Conservation (phyloP, 1,284 basidiomycete species). For the Porogramme epimiltina region DNA sequence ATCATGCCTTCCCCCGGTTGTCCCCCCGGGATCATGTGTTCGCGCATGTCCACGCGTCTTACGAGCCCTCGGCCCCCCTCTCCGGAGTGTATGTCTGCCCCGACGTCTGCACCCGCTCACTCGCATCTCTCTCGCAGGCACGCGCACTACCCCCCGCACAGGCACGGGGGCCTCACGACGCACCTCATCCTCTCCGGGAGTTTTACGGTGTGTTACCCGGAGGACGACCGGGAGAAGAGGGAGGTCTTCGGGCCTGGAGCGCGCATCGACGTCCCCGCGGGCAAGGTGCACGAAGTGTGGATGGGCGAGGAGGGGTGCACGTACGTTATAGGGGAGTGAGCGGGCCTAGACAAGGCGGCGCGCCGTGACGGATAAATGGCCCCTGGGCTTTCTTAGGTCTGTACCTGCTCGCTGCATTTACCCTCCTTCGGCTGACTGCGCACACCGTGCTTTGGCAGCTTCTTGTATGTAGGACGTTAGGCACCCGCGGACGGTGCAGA, state of each 20-base stretch:
- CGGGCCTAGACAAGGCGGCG: background rate
- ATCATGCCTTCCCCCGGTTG: no score
- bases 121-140: slow-evolving; percentile 19
- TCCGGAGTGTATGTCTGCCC: background rate
- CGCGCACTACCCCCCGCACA: slow-evolving; percentile 33
- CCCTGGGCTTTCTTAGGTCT: no score
- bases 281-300: slow-evolving; percentile 36
- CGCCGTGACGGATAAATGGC: no score
- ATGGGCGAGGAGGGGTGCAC: slow-evolving; percentile 35
- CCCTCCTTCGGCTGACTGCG: no score
- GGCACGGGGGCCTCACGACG: slow-evolving; percentile 32
- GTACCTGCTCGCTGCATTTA: no score
- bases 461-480: no score
- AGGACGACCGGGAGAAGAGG: slow-evolving; percentile 27
- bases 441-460: no score
- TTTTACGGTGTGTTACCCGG: slow-evolving; percentile 32
- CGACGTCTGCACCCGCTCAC: background rate
- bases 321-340: slow-evolving; percentile 35
- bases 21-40: no score
- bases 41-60: no score
- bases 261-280: slow-evolving; percentile 34
- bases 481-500: no score
- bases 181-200: slow-evolving; percentile 34
- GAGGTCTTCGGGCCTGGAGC: slow-evolving; percentile 33
- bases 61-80: no score